Evolutionary conservation across 2,329 filamentous ascomycete genomes (phyloP).

Genomic region (Colletotrichum musicola): DNA sequence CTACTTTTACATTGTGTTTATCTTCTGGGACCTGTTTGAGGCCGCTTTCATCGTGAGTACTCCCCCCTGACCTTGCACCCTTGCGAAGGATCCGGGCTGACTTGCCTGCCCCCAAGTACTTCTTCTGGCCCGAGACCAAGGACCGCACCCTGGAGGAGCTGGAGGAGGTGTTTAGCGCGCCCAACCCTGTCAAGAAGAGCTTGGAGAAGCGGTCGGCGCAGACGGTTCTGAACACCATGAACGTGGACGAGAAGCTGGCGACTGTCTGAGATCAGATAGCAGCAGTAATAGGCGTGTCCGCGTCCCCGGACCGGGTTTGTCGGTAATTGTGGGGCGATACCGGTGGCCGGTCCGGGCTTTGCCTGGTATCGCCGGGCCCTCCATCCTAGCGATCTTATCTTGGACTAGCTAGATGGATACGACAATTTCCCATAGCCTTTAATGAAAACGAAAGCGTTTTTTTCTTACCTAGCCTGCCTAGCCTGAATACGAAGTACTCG

Average conservation of each 20-base stretch:
- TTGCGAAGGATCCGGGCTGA: too few species aligned
- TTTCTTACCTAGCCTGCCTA: too few species aligned
- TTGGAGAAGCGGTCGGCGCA: constrained; percentile 55
- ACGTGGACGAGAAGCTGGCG: constrained; percentile 45
- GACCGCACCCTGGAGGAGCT: constrained; percentile 65
- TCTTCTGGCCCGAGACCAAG: constrained; percentile 63
- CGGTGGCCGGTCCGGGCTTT: constrained; percentile 6
- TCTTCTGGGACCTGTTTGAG: constrained; percentile 60
- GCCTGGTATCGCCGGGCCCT: not conserved
- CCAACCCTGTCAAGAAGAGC: constrained; percentile 58
- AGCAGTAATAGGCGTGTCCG: constrained; percentile 27
- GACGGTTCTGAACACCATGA: constrained; percentile 52
- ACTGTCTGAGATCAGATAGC: constrained; percentile 40
- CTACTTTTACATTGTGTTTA: constrained; percentile 60
- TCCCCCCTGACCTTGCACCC: too few species aligned
- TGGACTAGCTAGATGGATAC: not conserved
- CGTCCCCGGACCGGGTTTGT: constrained; percentile 21
- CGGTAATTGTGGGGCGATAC: constrained; percentile 14
- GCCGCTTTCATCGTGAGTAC: constrained; percentile 49
- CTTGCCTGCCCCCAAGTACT: constrained; percentile 48
- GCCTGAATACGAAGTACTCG: not conserved
- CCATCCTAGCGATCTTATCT: not conserved
- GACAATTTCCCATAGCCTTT: not conserved
- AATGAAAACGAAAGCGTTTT: not conserved
- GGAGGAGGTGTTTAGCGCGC: constrained; percentile 61